phyloP scores from a whole-genome alignment of 2,329 filamentous ascomycete species.

The Pseudocercospora vitis region DNA sequence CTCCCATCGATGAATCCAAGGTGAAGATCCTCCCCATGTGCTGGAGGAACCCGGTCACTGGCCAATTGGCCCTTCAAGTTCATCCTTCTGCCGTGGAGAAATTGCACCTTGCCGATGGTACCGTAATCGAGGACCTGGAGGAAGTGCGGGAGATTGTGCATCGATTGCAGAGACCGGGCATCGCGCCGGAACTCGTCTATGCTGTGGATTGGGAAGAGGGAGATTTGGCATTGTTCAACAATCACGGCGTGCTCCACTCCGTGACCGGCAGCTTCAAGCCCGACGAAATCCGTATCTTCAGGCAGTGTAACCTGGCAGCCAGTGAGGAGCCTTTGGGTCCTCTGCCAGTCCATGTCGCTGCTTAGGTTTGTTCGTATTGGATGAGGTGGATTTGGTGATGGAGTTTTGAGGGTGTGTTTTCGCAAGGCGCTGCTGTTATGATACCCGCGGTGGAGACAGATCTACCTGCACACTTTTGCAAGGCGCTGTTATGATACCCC shows the following conservation, averaged over 20 bases:
- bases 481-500: slow-evolving; percentile 13
- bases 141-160: slow-evolving; percentile 70
- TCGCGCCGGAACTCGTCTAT: slow-evolving; percentile 67
- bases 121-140: slow-evolving; percentile 66
- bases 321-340: slow-evolving; percentile 59
- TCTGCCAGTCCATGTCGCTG: not conserved
- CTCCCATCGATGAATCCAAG: slow-evolving; percentile 63
- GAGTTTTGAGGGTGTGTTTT: not conserved
- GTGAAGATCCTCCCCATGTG: slow-evolving; percentile 73
- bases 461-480: slow-evolving; percentile 17
- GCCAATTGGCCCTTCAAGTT: slow-evolving; percentile 67
- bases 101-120: slow-evolving; percentile 66
- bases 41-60: slow-evolving; percentile 74
- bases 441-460: slow-evolving; percentile 15
- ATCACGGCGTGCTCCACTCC: slow-evolving; percentile 71
- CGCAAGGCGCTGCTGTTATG: slow-evolving; percentile 12
- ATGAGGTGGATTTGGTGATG: not conserved
- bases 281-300: slow-evolving; percentile 71
- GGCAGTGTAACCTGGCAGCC: slow-evolving; percentile 77
- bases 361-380: not conserved
- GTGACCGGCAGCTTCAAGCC: slow-evolving; percentile 73
- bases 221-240: slow-evolving; percentile 76
- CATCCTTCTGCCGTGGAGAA: slow-evolving; percentile 71
- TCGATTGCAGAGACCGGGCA: slow-evolving; percentile 68
- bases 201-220: slow-evolving; percentile 75